Evolutionary conservation across 1,284 basidiomycete genomes (phyloP), one percentile per base, ranked within the genome.

Genomic region (Cutaneotrichosporon sp.): DNA sequence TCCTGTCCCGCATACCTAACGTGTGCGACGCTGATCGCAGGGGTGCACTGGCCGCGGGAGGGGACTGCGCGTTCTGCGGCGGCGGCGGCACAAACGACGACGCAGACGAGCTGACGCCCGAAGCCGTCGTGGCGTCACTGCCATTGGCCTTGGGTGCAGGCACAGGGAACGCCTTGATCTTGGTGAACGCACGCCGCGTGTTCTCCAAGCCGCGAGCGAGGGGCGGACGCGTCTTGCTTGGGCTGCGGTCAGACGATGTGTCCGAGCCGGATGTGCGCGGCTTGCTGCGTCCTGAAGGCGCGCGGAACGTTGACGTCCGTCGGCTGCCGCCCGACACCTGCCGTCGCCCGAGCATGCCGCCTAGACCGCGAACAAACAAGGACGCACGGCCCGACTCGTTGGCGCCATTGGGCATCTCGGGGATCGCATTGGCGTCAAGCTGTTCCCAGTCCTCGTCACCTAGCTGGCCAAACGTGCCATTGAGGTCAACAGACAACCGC

Each of bases 401-500:
- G 18, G 42, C 49, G 9, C 65, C 68, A 44, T 72, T 72, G 4
- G 64, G 60, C 1, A 50, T 47, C 20, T 60, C 59, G 4, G 59
- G 59, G 15, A 59, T 51, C 8, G 47, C 43, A n/a, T 45, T 42
- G 14, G 51, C 46, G 48, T 59, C 54, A 5, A 59, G 46, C 50
- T 55, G 49, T 44, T 54, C 68, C 68, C 68, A 70, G 43, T 73
- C 71, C 36, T 72, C 71, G n/a, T 66, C 54, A 38, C 58, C 58
- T 4, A 56, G 54, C 39, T 50, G 48, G 20, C 66, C 64, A 37
- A 70, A 63, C 7, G 60, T 62, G 4, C 71, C 71, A 46, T 67
- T 55, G 34, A 73, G 47, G 39, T 73, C 70, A 35, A 73, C 66
- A 7, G 66, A 68, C 18, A 59, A 49, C 0, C 70, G 56, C 2